phyloP scores from a whole-genome alignment of 805 yeast species.

The Starmerella stigmatis region DNA sequence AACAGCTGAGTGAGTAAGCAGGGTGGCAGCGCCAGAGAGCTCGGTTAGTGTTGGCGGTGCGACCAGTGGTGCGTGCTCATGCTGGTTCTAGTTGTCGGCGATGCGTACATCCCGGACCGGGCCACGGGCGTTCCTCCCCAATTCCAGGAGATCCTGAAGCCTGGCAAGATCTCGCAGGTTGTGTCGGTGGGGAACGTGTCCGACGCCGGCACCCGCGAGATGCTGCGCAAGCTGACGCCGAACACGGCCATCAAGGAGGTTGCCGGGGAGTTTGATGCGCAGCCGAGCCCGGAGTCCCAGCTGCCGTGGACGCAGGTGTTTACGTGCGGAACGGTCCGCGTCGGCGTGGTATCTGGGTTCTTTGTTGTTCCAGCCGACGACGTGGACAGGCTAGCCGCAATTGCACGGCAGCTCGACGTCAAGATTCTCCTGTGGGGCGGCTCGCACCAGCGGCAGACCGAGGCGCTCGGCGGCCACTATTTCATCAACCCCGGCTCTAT shows the following conservation, averaged over 20 bases:
- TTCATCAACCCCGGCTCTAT: conserved; percentile 96
- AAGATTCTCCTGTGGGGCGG: conserved; percentile 91
- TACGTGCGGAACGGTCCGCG: conserved; percentile 56
- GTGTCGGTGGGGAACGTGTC: conserved; percentile 77
- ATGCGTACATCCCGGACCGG: conserved; percentile 80
- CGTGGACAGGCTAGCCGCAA: conserved; percentile 67
- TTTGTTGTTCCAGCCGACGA: conserved; percentile 77
- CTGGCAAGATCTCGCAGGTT: conserved; percentile 80
- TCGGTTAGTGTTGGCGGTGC: too few relatives aligned
- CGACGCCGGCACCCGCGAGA: conserved; percentile 48
- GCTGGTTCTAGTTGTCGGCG: conserved; percentile 78
- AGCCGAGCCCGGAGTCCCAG: conserved; percentile 18
- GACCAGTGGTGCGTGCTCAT: too few relatives aligned
- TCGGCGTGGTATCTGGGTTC: conserved; percentile 80
- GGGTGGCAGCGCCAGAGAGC: too few relatives aligned
- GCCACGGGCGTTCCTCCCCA: conserved; percentile 43
- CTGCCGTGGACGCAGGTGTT: conserved; percentile 58
- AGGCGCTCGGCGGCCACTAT: conserved; percentile 81
- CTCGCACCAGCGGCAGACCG: conserved; percentile 85
- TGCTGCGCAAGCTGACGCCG: conserved; percentile 57
- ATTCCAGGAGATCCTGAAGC: conserved; percentile 66
- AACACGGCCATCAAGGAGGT: conserved; percentile 52
- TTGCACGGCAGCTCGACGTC: conserved; percentile 85
- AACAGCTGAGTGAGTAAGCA: neutral
- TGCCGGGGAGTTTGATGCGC: conserved; percentile 68